Evolutionary conservation across 176 grass and related monocot species (phyloP).

Genomic region (Triticum turgidum): DNA sequence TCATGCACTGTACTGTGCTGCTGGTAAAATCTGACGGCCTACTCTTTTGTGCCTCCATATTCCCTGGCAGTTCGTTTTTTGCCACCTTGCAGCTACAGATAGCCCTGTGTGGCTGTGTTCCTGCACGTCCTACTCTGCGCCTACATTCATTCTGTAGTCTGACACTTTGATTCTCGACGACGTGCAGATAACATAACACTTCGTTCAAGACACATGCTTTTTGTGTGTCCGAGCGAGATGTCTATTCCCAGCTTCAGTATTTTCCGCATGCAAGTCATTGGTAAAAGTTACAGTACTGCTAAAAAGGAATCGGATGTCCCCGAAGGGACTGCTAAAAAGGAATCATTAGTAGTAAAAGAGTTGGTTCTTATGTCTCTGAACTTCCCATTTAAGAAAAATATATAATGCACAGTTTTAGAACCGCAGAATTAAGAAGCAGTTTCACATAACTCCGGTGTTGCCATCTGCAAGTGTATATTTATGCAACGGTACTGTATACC

Average conservation of each 20-base stretch:
- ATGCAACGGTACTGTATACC: too few species aligned
- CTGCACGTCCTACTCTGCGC: slow-evolving; percentile 13
- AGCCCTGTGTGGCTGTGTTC: background rate
- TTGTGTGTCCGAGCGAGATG: too few species aligned
- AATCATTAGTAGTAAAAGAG: background rate
- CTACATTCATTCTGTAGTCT: slow-evolving; percentile 13
- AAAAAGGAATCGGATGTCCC: too few species aligned
- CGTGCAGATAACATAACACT: background rate
- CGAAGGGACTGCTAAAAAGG: too few species aligned
- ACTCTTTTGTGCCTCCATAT: slow-evolving; percentile 18
- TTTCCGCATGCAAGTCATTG: background rate
- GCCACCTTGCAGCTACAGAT: background rate
- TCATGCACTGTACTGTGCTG: background rate
- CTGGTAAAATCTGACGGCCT: background rate
- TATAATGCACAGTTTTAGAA: too few species aligned
- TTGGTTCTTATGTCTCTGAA: background rate
- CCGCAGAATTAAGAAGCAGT: too few species aligned
- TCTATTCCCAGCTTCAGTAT: too few species aligned
- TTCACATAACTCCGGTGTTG: too few species aligned
- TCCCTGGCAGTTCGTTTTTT: slow-evolving; percentile 10
- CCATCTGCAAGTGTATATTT: too few species aligned
- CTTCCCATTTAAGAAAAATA: too few species aligned
- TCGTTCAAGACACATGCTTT: background rate
- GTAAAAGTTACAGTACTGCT: too few species aligned
- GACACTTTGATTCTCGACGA: background rate